Base-by-base conservation (phyloP, 2,329 filamentous ascomycete species). In the Nemania abortiva region DNA sequence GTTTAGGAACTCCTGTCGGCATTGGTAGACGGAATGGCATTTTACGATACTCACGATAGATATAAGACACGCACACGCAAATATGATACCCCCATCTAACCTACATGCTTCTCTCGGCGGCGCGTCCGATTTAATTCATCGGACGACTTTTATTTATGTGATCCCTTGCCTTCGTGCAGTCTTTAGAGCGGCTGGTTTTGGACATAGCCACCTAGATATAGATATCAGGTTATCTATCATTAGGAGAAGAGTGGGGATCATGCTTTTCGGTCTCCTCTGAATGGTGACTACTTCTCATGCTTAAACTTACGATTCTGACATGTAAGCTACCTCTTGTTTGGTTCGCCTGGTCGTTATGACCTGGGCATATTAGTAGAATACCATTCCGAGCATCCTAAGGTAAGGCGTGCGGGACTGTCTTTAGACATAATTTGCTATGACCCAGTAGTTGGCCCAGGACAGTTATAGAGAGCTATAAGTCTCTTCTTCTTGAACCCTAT, bases 41-140 rank as follows among this genome's bases (percentile, higher is more conserved):
- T 11, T 60, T 24, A 70, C 47, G 68, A 70, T 70, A 67, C 64
- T 55, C 60, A 68, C 10, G 64, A 70, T 68, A 68, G 56, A 65
- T 34, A 39, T n/a, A 56, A n/a, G n/a, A n/a, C n/a, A n/a, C n/a
- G n/a, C 11, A 61, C 10, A 31, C 11, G 6, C 34, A 37, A 37
- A 37, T 11, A 59, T 64, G 58, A 70, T 70, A 70, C 63, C 68
- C 57, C 62, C 15, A 37, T 27, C 24, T 5, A 27, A 27, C 24
- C 24, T 27, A 27, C 6, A 49, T 37, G 47, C 49, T 27, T 18
- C 65, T 54, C 22, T 54, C 22, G 9, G 50, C 31, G 50, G 50
- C 31, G 22, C 11, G 29, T 6, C 13, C 24, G 24, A 20, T n/a
- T 2, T 10, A 6, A 24, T 34, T 54, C 15, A 57, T 58, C 18